These are phyloP conservation scores for Nothophoma quercina DNA, from an alignment of 2,329 filamentous ascomycete species.

Conservation along the genomic window DNA sequence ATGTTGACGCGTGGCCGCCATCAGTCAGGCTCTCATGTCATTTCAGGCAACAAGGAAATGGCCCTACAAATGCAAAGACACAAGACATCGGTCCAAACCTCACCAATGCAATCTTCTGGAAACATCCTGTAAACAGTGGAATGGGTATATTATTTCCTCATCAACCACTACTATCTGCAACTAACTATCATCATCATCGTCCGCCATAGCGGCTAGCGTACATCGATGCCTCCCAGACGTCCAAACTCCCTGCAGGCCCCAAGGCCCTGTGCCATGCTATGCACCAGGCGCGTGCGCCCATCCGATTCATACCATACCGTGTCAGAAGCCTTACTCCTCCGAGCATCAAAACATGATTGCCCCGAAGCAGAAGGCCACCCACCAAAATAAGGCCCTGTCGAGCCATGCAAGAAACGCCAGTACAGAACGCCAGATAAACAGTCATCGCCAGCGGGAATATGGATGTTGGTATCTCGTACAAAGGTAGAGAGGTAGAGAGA, in stretches of 20 bases:
- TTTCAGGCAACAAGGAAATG: too few species aligned
- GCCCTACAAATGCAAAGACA: not conserved
- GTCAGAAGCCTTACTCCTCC: conserved; percentile 7
- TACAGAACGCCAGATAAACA: conserved; percentile 10
- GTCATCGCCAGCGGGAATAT: conserved; percentile 3
- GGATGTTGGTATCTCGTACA: conserved; percentile 14
- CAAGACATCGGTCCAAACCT: too few species aligned
- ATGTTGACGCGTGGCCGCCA: too few species aligned
- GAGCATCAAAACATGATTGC: conserved; percentile 5
- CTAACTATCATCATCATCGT: not conserved
- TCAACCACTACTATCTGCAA: conserved; percentile 8
- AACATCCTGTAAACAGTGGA: not conserved
- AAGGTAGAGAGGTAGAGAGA: conserved; percentile 10
- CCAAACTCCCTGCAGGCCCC: conserved; percentile 3
- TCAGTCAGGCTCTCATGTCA: too few species aligned
- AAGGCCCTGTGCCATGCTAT: conserved; percentile 5
- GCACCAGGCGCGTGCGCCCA: conserved; percentile 1
- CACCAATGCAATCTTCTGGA: not conserved
- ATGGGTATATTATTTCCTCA: conserved; percentile 13
- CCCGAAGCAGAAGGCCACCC: conserved; percentile 16
- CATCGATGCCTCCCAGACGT: conserved; percentile 1
- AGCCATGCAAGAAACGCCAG: conserved; percentile 9
- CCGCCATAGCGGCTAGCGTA: conserved; percentile 9
- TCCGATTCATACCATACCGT: conserved; percentile 3
- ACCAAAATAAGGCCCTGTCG: conserved; percentile 16